Evolutionary conservation across 106 monocot species (phyloP).

Genomic region (Acanthochlamys bracteata): DNA sequence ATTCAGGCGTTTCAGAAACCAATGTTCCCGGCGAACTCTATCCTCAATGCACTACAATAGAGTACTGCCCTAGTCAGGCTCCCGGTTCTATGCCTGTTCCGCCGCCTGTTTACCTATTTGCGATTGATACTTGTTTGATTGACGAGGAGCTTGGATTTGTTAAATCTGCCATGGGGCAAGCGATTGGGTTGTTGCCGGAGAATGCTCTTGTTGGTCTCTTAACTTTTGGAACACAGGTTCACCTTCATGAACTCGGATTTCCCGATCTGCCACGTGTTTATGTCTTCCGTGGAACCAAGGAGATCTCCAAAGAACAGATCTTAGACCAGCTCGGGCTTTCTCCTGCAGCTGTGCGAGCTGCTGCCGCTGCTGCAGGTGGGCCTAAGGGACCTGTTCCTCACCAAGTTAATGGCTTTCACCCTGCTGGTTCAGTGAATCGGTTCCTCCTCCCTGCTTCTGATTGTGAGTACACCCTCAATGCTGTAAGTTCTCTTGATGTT

Average conservation of each 20-base stretch:
- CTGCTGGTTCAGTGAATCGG: slow-evolving; percentile 36
- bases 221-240: slow-evolving; percentile 91
- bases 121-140: slow-evolving; percentile 80
- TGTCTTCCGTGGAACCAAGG: slow-evolving; percentile 85
- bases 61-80: slow-evolving; percentile 39
- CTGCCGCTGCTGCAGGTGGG: slow-evolving; percentile 10
- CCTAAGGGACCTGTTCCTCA: slow-evolving; percentile 14
- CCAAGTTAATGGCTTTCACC: slow-evolving; percentile 30
- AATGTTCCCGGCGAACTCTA: slow-evolving; percentile 91
- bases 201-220: slow-evolving; percentile 85
- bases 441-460: slow-evolving; percentile 88
- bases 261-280: slow-evolving; percentile 71
- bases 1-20: slow-evolving; percentile 56
- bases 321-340: slow-evolving; percentile 87
- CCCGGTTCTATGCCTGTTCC: slow-evolving; percentile 12
- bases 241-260: slow-evolving; percentile 88
- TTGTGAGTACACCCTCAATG: slow-evolving; percentile 79
- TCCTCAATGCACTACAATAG: slow-evolving; percentile 76
- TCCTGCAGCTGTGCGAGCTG: slow-evolving; percentile 11
- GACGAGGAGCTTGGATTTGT: slow-evolving; percentile 90
- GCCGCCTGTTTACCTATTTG: slow-evolving; percentile 84
- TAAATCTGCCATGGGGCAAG: slow-evolving; percentile 72
- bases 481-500: slow-evolving; percentile 31
- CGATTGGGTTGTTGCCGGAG: slow-evolving; percentile 75
- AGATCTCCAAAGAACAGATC: slow-evolving; percentile 76